Percentiles rank a stretch among this genome's conserved stretches.
Evolutionary conservation across 106 monocot genomes (phyloP).

Genomic region (Phalaenopsis aphrodite): DNA sequence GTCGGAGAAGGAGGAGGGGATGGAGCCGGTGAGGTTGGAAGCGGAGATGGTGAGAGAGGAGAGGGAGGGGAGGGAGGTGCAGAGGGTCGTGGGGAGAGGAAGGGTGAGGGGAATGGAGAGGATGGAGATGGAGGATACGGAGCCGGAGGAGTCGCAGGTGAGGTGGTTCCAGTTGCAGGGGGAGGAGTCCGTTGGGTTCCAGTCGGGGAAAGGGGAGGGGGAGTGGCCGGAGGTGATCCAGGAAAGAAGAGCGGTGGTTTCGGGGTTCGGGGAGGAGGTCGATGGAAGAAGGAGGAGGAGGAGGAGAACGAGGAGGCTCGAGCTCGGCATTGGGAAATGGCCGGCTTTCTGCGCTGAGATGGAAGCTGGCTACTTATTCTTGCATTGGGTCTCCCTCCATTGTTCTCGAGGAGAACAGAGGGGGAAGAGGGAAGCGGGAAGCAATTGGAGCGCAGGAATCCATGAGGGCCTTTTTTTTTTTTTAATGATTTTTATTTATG

Average conservation of each 20-base stretch:
- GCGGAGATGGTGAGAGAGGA: constrained; percentile 5
- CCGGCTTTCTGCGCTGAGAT: background rate
- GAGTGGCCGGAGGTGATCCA: constrained; percentile 1
- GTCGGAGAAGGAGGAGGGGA: constrained; percentile 28
- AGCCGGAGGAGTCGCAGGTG: constrained; percentile 6
- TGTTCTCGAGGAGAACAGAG: background rate
- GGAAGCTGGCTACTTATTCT: background rate
- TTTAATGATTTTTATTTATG: no score
- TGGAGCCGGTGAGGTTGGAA: constrained; percentile 40
- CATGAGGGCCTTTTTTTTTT: background rate
- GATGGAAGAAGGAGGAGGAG: constrained; percentile 1
- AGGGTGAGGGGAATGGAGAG: background rate
- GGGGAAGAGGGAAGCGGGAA: background rate
- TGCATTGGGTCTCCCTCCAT: constrained; percentile 9
- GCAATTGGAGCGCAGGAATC: constrained; percentile 1
- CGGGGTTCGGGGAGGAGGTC: background rate
- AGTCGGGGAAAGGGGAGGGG: constrained; percentile 14
- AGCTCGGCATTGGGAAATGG: constrained; percentile 1
- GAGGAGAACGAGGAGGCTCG: background rate
- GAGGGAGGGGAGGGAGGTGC: constrained; percentile 5
- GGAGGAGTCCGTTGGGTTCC: constrained; percentile 33
- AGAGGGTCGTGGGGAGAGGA: constrained; percentile 7
- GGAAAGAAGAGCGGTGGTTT: constrained; percentile 11
- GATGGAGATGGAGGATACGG: constrained; percentile 10
- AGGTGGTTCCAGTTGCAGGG: constrained; percentile 72